Percentiles rank a stretch among this genome's conserved stretches.
These are phyloP conservation scores for Saturnispora besseyi DNA, from an alignment of 805 yeast species.

Conservation along the genomic window DNA sequence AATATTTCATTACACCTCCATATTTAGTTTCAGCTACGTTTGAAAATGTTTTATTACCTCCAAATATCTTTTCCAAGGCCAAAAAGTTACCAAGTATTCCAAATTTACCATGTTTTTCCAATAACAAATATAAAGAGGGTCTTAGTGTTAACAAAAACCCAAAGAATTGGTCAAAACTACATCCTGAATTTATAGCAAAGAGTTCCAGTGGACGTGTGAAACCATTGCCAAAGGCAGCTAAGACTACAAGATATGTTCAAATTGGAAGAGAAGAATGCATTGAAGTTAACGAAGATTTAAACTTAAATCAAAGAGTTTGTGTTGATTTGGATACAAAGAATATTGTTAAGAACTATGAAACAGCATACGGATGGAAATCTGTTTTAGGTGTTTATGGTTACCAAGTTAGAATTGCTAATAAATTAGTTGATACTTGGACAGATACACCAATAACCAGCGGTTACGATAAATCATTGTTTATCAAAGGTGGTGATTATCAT, in stretches of 20 bases:
- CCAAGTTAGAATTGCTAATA: slow-evolving; percentile 7
- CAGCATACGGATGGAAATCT: slow-evolving; percentile 46
- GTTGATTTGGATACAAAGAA: slow-evolving; percentile 54
- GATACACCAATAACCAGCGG: slow-evolving; percentile 2
- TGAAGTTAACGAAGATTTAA: slow-evolving; percentile 56
- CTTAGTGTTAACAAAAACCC: slow-evolving; percentile 37
- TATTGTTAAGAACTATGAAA: slow-evolving; percentile 57
- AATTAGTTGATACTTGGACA: slow-evolving; percentile 6
- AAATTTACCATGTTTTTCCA: slow-evolving; percentile 37
- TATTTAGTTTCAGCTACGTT: slow-evolving; percentile 31
- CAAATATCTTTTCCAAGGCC: slow-evolving; percentile 41
- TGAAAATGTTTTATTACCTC: slow-evolving; percentile 38
- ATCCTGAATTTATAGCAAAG: slow-evolving; percentile 26
- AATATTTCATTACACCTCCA: slow-evolving; percentile 12
- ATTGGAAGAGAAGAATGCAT: slow-evolving; percentile 56
- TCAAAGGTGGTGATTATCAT: slow-evolving; percentile 6
- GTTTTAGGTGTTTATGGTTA: background rate
- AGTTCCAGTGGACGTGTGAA: slow-evolving; percentile 29
- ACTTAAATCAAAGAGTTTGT: slow-evolving; percentile 72
- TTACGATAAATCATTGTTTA: slow-evolving; percentile 1
- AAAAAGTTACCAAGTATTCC: slow-evolving; percentile 61
- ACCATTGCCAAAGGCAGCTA: slow-evolving; percentile 40
- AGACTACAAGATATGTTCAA: slow-evolving; percentile 65
- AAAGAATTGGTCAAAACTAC: slow-evolving; percentile 21
- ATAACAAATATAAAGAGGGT: slow-evolving; percentile 49